Evolutionary conservation across 352 stramenopile species (phyloP).

Genomic region (Phytophthora nicotianae): DNA sequence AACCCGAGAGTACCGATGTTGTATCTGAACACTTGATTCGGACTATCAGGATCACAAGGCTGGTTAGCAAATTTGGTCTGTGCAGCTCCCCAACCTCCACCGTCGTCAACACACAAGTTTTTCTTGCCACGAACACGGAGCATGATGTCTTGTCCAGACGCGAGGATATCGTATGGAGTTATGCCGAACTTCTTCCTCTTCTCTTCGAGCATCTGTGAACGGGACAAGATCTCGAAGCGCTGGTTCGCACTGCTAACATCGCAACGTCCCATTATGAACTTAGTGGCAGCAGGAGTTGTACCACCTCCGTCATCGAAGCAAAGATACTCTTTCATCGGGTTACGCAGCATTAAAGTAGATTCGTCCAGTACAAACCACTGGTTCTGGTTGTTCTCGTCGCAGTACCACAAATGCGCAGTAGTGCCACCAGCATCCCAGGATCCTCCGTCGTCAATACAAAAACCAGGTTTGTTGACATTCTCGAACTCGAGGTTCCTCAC

Average conservation of each 20-base stretch:
- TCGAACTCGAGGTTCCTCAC: conserved; percentile 16
- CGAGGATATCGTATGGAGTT: conserved; percentile 15
- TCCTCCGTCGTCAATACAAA: conserved; percentile 29
- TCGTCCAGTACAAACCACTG: conserved; percentile 36
- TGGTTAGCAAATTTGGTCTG: conserved; percentile 22
- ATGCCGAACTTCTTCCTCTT: conserved; percentile 17
- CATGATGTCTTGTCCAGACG: conserved; percentile 29
- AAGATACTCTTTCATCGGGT: conserved; percentile 36
- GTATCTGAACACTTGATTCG: conserved; percentile 38
- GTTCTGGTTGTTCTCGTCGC: conserved; percentile 29
- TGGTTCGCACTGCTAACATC: conserved; percentile 25
- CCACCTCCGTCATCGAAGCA: conserved; percentile 43
- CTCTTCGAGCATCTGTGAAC: conserved; percentile 5
- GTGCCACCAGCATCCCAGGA: conserved; percentile 5
- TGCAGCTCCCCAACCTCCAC: conserved; percentile 23
- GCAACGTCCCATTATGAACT: conserved; percentile 24
- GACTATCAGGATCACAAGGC: conserved; percentile 28
- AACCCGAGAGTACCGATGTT: conserved; percentile 17
- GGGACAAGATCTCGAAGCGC: conserved; percentile 29
- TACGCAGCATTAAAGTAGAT: conserved; percentile 36
- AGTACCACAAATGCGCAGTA: conserved; percentile 26
- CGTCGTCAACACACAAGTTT: conserved; percentile 42
- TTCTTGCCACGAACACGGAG: conserved; percentile 28
- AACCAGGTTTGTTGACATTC: conserved; percentile 20
- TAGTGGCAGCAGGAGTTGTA: conserved; percentile 1